Base-by-base conservation (phyloP, 2,329 filamentous ascomycete genomes). In the Talaromyces sp. region DNA sequence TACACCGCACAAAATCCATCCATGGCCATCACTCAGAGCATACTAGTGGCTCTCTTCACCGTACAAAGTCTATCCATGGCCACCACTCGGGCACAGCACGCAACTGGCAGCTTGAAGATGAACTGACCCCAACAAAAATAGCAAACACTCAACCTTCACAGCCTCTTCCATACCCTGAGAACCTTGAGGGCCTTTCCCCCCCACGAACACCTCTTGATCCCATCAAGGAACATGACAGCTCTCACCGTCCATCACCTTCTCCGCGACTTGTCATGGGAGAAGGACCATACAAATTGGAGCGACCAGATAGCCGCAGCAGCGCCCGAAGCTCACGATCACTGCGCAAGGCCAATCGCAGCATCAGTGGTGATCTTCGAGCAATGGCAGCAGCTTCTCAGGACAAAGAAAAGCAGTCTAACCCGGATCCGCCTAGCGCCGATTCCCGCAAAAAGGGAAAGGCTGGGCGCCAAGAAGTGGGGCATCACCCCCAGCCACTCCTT, bases 291-390 rank as follows among this genome's bases (percentile, higher is more conserved):
- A 47, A 61, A 17, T 47, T 66, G 9, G 59, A 65, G 13, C 58
- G 64, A 77, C 81, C 45, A 77, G 82, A 64, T 77, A 81, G 66
- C 74, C 82, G 41, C 77, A 77, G 69, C 69, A 91, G 88, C 75
- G 62, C 56, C 27, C 61, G 63, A 58, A 70, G 70, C 58, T 90
- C 89, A 66, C 90, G 89, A 68, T 88, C 90, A 57, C 84, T 95
- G 67, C 86, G 92, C 72, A 87, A 91, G 68, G 85, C 86, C 68
- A 87, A 89, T 70, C 82, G 84, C 59, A 85, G 83, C 75, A 74
- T 89, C 77, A 93, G 90, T 84, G 89, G 90, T 78, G 91, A 96
- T 83, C 83, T 96, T 72, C 82, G 90, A 70, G 74, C 74, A 72
- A 74, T 73, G 69, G 72, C 73, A 69, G 61, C 69, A 62, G 67